phyloP scores from a whole-genome alignment of 2,329 filamentous ascomycete genomes.

The Aspergillus quadricinctus region DNA sequence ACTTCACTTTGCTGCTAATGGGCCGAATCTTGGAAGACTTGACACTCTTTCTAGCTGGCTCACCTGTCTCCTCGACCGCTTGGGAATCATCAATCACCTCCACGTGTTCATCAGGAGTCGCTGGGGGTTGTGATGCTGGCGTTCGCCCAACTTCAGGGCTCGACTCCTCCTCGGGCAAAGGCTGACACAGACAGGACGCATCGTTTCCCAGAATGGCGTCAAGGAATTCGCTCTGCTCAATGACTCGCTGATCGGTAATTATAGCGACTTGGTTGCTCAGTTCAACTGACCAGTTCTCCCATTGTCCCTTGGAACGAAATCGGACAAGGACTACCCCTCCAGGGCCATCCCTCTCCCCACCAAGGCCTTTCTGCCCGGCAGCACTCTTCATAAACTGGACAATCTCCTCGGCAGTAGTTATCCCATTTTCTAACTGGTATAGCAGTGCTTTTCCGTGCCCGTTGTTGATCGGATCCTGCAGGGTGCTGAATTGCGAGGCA shows the following conservation, averaged over 20 bases:
- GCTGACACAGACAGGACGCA: constrained; percentile 64
- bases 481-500: constrained; percentile 66
- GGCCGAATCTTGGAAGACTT: constrained; percentile 26
- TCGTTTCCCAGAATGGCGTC: constrained; percentile 83
- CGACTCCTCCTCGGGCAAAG: constrained; percentile 51
- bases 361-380: constrained; percentile 68
- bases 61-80: constrained; percentile 14
- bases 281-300: constrained; percentile 62
- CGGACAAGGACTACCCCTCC: constrained; percentile 73
- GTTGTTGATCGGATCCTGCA: constrained; percentile 69
- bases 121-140: constrained; percentile 1
- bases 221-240: constrained; percentile 87
- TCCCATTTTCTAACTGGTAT: constrained; percentile 55
- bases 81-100: constrained; percentile 12
- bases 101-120: constrained; percentile 5
- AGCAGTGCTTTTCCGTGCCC: constrained; percentile 79
- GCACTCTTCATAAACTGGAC: constrained; percentile 70
- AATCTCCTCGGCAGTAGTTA: constrained; percentile 70
- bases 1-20: constrained; percentile 58
- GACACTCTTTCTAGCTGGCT: constrained; percentile 7
- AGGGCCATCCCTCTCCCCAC: constrained; percentile 59
- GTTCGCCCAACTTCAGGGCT: constrained; percentile 13
- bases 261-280: constrained; percentile 67
- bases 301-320: constrained; percentile 57
- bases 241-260: constrained; percentile 71